Evolutionary conservation across 1,139 yeast species (phyloP).

Genomic region (Yamadazyma atmosphaerica): DNA sequence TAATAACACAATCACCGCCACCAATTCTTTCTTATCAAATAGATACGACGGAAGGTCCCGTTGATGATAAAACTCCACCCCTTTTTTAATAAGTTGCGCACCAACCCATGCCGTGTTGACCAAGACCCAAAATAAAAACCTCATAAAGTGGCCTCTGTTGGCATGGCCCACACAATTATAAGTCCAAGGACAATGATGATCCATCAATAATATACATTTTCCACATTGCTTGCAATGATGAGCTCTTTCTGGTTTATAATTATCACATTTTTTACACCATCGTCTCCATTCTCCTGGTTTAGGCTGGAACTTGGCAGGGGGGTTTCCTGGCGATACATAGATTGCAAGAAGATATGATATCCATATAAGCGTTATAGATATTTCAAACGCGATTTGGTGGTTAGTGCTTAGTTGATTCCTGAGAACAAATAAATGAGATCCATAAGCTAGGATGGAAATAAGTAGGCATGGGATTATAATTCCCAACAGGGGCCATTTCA

Average conservation of each 20-base stretch:
- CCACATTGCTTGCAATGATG: slow-evolving; percentile 85
- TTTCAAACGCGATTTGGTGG: slow-evolving; percentile 51
- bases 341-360: slow-evolving; percentile 62
- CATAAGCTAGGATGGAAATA: slow-evolving; percentile 63
- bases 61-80: slow-evolving; percentile 48
- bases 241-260: slow-evolving; percentile 91
- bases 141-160: slow-evolving; percentile 79
- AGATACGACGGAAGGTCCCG: slow-evolving; percentile 62
- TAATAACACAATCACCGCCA: slow-evolving; percentile 54
- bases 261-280: slow-evolving; percentile 64
- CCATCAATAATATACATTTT: slow-evolving; percentile 74
- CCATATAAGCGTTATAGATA: slow-evolving; percentile 63
- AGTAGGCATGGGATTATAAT: slow-evolving; percentile 63
- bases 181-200: slow-evolving; percentile 98
- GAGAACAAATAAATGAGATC: slow-evolving; percentile 61
- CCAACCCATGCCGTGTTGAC: slow-evolving; percentile 54
- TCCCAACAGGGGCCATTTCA: slow-evolving; percentile 56
- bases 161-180: slow-evolving; percentile 81
- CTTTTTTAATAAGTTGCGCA: slow-evolving; percentile 42
- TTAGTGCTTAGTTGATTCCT: slow-evolving; percentile 37
- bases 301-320: slow-evolving; percentile 33
- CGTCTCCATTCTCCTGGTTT: slow-evolving; percentile 32
- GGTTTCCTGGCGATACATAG: slow-evolving; percentile 63
- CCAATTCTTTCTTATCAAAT: slow-evolving; percentile 52
- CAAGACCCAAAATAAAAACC: slow-evolving; percentile 73